Conservation (phyloP, 1,284 basidiomycete species). For the Cutaneotrichosporon cutaneum region DNA sequence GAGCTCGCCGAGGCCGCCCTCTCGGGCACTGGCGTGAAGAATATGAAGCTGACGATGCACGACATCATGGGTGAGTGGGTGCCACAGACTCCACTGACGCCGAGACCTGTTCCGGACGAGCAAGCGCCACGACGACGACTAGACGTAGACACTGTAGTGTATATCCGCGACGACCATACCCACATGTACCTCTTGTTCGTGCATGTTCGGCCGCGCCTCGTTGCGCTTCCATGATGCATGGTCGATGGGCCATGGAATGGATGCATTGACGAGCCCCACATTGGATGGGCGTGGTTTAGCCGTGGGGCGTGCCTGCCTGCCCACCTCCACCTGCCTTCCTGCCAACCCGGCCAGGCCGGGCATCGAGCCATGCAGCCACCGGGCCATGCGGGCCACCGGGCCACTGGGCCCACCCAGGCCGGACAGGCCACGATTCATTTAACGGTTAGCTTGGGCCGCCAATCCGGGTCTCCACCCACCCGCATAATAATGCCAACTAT, state of each 20-base stretch:
- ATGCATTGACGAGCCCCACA: not conserved
- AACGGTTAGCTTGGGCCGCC: not conserved
- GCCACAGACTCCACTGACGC: not conserved
- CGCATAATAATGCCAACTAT: not conserved
- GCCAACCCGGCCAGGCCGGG: too few relatives aligned
- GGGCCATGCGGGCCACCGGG: too few relatives aligned
- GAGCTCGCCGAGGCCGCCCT: constrained; percentile 79
- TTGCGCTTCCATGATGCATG: too few relatives aligned
- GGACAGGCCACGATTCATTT: too few relatives aligned
- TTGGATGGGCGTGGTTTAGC: not conserved
- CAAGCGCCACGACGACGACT: constrained; percentile 7
- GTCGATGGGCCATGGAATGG: not conserved
- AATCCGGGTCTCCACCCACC: not conserved
- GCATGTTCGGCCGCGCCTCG: not conserved
- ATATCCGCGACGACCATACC: not conserved
- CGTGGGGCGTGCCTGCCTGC: not conserved
- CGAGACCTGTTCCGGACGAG: constrained; percentile 17
- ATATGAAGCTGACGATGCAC: constrained; percentile 76
- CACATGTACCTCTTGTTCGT: not conserved
- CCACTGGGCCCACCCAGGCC: too few relatives aligned
- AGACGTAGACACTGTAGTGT: not conserved
- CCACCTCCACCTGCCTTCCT: too few relatives aligned
- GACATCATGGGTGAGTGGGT: constrained; percentile 66
- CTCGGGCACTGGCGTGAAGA: constrained; percentile 82
- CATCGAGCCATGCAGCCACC: not conserved